Evolutionary conservation across 768 basidiomycete species (phyloP), one percentile per base, ranked within the genome.

Genomic region (Coprinopsis cinerea): DNA sequence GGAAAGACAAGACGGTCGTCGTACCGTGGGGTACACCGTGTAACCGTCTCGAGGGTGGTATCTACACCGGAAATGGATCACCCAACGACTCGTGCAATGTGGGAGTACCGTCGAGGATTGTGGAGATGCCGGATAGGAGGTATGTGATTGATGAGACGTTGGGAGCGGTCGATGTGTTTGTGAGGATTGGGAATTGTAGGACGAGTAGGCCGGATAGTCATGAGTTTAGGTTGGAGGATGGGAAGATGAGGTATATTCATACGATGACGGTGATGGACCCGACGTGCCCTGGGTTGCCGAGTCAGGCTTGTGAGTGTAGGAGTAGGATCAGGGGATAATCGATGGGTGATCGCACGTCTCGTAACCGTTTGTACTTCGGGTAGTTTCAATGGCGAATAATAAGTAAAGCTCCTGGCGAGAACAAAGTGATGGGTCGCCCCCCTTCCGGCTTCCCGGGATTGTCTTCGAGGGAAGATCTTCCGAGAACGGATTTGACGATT

Each of bases 101-200:
- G 4, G 41, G 43, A 2, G 41, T 53, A 10, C 52, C 52, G 30
- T 15, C 34, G 9, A 36, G 47, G 52, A 40, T 53, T 20, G 52
- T 49, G 17, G 37, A 52, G 35, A 52, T 52, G 51, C n/a, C 39
- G 24, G 44, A 48, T 23, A 34, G 52, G n/a, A n/a, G 34, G 18
- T 53, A 45, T 15, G 47, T 35, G 56, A 51, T 51, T 46, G 34
- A 47, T 49, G 46, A 51, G 48, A 30, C 49, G 48, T 44, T 52
- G 13, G 58, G 44, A 3, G 44, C 51, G 5, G 51, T 52, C 6
- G 51, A 52, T 41, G 37, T 52, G 26, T 52, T 52, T 30, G 28
- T 52, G 23, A 35, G 20, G 23, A 47, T 52, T 47, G 51, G 51
- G 26, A 39, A 27, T 6, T 52, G 51, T 47, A 22, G 30, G 44